Base-by-base conservation (phyloP, 495 filamentous ascomycete genomes). In the Arthonia radiata region DNA sequence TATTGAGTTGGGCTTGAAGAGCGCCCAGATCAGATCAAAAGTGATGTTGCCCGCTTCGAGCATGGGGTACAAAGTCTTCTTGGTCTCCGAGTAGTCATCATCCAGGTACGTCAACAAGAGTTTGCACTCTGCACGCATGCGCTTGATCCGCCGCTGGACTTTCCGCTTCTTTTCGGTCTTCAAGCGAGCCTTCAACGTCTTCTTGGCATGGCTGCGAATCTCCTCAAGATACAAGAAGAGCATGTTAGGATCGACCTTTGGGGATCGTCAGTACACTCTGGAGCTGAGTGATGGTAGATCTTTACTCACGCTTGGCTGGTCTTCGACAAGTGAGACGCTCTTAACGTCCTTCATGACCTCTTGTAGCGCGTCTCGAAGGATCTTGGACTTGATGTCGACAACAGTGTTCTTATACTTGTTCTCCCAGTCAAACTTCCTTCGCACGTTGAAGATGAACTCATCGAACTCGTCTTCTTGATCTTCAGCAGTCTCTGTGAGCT, bases 1-100 rank as follows among this genome's bases (percentile, higher is more conserved):
- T 19, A 90, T 63, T 9, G 78, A 77, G 38, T 89, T 83, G 4
- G 82, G 81, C 38, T 90, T 89, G 56, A 78, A 82, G 4, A 93
- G 49, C 2, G 82, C 79, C 82, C 82, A 90, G 3, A 89, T 45
- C 6, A 90, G 60, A 31, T 90, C 80, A 32, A 81, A 93, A 4
- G 80, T 89, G 42, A 93, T 90, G 28, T 71, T 71, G 16, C 76
- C 74, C 27, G 72, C 70, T 31, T 81, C 69, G 10, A 91, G 56
- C 38, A 91, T 57, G 0, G 81, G 79, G 36, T 80, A 76, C 2
- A 93, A 58, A 6, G 69, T 78, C 39, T 77, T 75, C 45, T 82
- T 82, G 7, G 51, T 67, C 17, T 77, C 60, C 5, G 64, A 61
- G 44, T 79, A 90, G 43, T 91, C 82, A 24, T 65, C 60, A 45